Evolutionary conservation across 495 filamentous ascomycete genomes (phyloP), one percentile per base, ranked within the genome.

Genomic region (Rhypophila decipiens): DNA sequence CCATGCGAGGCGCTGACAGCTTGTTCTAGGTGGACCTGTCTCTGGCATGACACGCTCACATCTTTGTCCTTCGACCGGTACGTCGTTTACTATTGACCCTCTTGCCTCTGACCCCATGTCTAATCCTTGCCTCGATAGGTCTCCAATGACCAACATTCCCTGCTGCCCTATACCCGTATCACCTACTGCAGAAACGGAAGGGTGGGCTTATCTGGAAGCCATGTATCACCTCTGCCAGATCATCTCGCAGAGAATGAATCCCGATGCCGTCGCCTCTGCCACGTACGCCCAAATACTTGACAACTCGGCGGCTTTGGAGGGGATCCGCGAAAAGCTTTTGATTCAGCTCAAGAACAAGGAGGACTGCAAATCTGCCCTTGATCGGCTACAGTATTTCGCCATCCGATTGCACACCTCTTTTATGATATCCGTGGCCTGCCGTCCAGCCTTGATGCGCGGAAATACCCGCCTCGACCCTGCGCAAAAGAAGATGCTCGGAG

Each of bases 41-140:
- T 72, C 5, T 79, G 76, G 76, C 76, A 79, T 48, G 76, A 79
- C 50, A 75, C 72, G 2, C 53, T 79, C 20, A 72, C 75, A 0
- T 78, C 75, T 1, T 51, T 79, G 23, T 77, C 75, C 2, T 79
- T 79, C 43, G 76, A 79, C 51, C 71, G 76, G 70, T 72, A 59
- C 52, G 66, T 38, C 4, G n/a, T 2, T 8, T 19, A 19, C 5
- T 9, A 18, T 27, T 2, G 0, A 0, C 13, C 24, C 4, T 9
- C 19, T 42, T 12, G 10, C 5, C 34, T 4, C 13, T 2, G 5
- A 17, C 21, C 39, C 35, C 1, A 17, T 1, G n/a, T n/a, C 34
- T 47, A 35, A 53, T 42, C 21, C n/a, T n/a, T n/a, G n/a, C n/a
- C n/a, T n/a, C n/a, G n/a, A 21, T 39, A 71, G 70, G 29, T 65